Conservation (phyloP, 2,329 filamentous ascomycete species). For the Coleophoma cylindrospora region DNA sequence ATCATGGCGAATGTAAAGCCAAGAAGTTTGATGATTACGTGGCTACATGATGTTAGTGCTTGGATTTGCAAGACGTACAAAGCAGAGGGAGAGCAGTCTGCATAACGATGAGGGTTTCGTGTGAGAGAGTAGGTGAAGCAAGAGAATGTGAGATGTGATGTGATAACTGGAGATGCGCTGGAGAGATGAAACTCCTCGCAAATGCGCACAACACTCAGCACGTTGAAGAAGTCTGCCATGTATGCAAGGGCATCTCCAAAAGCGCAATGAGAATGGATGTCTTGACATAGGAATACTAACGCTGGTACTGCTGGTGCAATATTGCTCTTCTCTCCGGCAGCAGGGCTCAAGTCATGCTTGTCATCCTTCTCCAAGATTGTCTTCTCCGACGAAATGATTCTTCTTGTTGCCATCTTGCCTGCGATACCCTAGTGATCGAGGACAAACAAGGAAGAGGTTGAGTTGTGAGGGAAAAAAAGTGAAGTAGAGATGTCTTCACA, state of each 20-base stretch:
- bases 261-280: background rate
- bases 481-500: background rate
- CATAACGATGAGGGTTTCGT: background rate
- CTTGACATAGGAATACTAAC: constrained; percentile 43
- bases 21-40: constrained; percentile 86
- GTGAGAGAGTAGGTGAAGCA: too few relatives aligned
- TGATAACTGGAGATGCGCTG: too few relatives aligned
- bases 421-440: background rate
- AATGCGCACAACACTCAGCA: too few relatives aligned
- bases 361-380: constrained; percentile 59
- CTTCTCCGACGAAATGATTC: constrained; percentile 62
- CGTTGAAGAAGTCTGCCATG: too few relatives aligned
- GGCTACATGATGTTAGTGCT: constrained; percentile 36
- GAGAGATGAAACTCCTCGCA: too few relatives aligned
- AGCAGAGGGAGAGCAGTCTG: background rate
- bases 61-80: background rate
- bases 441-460: background rate
- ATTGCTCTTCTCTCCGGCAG: constrained; percentile 55
- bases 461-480: constrained; percentile 2
- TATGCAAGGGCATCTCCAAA: too few relatives aligned
- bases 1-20: constrained; percentile 92
- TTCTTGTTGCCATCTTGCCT: constrained; percentile 61
- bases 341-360: constrained; percentile 30
- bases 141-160: too few relatives aligned
- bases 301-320: constrained; percentile 78